Evolutionary conservation across 805 yeast genomes (phyloP), one percentile per base, ranked within the genome.

Genomic region (Pichia exigua): DNA sequence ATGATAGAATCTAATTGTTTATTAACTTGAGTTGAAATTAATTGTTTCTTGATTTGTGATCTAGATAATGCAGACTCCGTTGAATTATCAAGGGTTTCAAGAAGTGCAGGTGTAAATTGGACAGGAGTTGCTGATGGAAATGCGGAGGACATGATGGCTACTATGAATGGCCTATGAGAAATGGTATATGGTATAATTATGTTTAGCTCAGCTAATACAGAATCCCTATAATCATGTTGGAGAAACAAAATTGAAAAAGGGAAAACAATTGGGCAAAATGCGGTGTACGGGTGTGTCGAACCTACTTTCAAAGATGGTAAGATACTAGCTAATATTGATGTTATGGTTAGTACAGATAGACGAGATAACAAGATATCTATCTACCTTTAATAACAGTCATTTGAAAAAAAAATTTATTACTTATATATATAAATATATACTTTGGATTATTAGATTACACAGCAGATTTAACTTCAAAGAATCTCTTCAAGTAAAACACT

Each of bases 381-480:
- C n/a, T n/a, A n/a, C n/a, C n/a, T n/a, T n/a, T n/a, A n/a, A n/a
- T n/a, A n/a, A n/a, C n/a, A n/a, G n/a, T n/a, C n/a, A n/a, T n/a
- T n/a, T n/a, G n/a, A n/a, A n/a, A n/a, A n/a, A n/a, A n/a, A n/a
- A n/a, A n/a, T 15, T 32, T 15, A 32, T 17, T 18, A 32, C 27
- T 35, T 38, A 21, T 26, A 12, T 17, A 48, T 17, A 44, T 35
- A 43, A 28, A 21, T 32, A 32, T 15, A 15, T 22, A 35, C 13
- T 13, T 35, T 24, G 27, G 47, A 44, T 21, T 15, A 11, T 17
- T 12, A 41, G 38, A 17, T 69, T 76, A 91, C 50, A 94, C 92
- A 55, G 85, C 89, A 18, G 95, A 80, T 64, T 90, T 88, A 51
- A 92, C 97, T 73, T 92, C 98, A 66, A 92, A 92, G 73, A 92